A percentile compares a stretch with the other conserved stretches of the same genome.
These are phyloP conservation scores for Globisporangium acanthophoron DNA, from an alignment of 352 stramenopile genomes.

Conservation along the genomic window DNA sequence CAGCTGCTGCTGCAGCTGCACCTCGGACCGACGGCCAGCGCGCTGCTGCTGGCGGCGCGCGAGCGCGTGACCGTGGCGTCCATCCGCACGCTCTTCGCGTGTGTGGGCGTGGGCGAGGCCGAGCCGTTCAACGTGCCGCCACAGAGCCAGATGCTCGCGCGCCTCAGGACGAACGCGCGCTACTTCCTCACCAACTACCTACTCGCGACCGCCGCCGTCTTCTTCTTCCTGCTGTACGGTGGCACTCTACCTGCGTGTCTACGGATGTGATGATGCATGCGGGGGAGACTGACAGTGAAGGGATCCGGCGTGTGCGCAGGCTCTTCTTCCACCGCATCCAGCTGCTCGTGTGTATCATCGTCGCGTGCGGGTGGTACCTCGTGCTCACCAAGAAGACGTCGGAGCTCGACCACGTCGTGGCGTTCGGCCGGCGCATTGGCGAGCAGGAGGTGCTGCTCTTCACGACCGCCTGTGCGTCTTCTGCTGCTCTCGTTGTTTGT, in stretches of 20 bases:
- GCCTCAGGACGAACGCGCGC: conserved; percentile 62
- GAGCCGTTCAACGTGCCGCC: conserved; percentile 53
- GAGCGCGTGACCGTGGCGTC: conserved; percentile 37
- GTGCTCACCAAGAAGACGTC: conserved; percentile 40
- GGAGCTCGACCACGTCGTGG: conserved; percentile 37
- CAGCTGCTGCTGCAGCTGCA: conserved; percentile 17
- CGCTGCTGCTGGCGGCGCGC: conserved; percentile 34
- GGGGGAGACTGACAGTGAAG: too few relatives aligned
- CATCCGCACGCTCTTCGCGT: conserved; percentile 57
- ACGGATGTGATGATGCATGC: background rate
- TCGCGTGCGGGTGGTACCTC: conserved; percentile 59
- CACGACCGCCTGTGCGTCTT: conserved; percentile 47
- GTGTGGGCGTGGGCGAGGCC: conserved; percentile 54
- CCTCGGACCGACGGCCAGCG: conserved; percentile 21
- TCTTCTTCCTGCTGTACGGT: conserved; percentile 7
- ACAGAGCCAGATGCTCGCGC: conserved; percentile 35
- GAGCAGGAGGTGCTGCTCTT: conserved; percentile 62
- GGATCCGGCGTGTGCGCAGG: conserved; percentile 11
- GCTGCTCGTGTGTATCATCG: conserved; percentile 51
- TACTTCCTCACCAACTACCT: conserved; percentile 80
- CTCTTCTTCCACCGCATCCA: conserved; percentile 73
- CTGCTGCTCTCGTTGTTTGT: too few relatives aligned
- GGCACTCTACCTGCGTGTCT: too few relatives aligned
- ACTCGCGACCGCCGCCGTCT: conserved; percentile 16
- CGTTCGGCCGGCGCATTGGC: conserved; percentile 46